Base-by-base conservation (phyloP, 2,329 filamentous ascomycete genomes). In the Cadophora malorum region DNA sequence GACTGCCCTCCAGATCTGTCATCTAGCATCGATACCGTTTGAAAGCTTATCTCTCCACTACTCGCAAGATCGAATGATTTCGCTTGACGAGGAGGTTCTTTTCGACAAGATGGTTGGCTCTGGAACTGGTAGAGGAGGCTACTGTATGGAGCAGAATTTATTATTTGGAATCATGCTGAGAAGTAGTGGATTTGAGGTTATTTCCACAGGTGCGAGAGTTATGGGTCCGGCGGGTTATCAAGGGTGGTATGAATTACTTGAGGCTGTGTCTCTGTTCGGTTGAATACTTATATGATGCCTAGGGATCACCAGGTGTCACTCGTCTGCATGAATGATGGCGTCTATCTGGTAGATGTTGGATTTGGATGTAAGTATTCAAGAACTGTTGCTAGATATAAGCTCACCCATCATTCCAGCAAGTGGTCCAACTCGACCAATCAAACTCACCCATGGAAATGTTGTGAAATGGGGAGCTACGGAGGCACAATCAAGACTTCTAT, bases 291-390 rank as follows among this genome's bases (percentile, higher is more conserved):
- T 21, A 16, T 1, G 7, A 21, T n/a, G 35, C 33, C 19, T 28
- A 81, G 80, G 78, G 80, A 81, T n/a, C 88, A 91, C 75, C 84
- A 90, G 76, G 80, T 89, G 52, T 84, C 86, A 71, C 85, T 90
- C 62, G 82, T 89, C 47, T 83, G 80, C 1, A 79, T 92, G 35
- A 79, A 81, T 10, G 80, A 79, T 41, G 47, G 59, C 28, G 78
- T 79, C 59, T 88, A 84, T 77, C 78, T 84, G 72, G 78, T 87
- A 21, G 90, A 91, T 75, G 86, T 89, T 10, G 87, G 84, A 8
- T 66, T 64, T 47, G 68, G 65, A 53, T 53, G 50, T 53, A 28
- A 53, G 50, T 53, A 21, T 21, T 16, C 4, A 28, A 50, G 41
- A 12, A 38, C 31, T 35, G 16, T 59, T 35, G 19, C 19, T 10